Evolutionary conservation across 2,329 filamentous ascomycete genomes (phyloP).

Genomic region (Talaromyces islandicus): DNA sequence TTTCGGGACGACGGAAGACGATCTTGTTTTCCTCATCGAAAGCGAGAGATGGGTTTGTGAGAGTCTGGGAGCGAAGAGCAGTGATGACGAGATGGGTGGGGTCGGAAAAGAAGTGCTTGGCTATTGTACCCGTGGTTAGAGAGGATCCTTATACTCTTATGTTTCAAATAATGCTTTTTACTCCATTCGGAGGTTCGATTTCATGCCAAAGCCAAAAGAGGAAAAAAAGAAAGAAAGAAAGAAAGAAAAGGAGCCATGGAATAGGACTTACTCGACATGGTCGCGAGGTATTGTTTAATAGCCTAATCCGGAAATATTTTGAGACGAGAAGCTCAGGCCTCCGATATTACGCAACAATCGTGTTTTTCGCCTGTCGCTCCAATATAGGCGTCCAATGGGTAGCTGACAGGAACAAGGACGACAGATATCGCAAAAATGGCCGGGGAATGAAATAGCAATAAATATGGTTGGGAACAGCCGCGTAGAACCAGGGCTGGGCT

Average conservation of each 20-base stretch:
- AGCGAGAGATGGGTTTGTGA: slow-evolving; percentile 77
- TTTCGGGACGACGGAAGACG: slow-evolving; percentile 63
- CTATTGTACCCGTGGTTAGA: slow-evolving; percentile 15
- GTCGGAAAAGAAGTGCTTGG: slow-evolving; percentile 86
- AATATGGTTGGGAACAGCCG: neutral
- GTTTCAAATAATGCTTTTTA: neutral
- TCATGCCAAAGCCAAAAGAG: neutral
- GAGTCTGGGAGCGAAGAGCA: slow-evolving; percentile 69
- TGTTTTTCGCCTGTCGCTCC: neutral
- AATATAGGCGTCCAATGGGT: neutral
- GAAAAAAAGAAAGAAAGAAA: too few relatives aligned
- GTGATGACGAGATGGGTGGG: slow-evolving; percentile 70
- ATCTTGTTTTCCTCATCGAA: slow-evolving; percentile 78
- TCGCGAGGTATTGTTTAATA: neutral
- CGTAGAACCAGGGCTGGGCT: neutral
- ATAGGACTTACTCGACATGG: neutral
- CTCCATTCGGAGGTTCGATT: too few relatives aligned
- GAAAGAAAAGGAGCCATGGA: neutral
- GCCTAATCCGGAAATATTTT: neutral
- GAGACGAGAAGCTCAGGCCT: neutral
- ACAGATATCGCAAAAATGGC: neutral
- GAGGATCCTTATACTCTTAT: neutral
- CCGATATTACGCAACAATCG: neutral
- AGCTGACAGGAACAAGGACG: neutral
- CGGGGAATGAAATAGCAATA: neutral